Conservation (phyloP, 139 green algal genomes). For the Dunaliella sp. region DNA sequence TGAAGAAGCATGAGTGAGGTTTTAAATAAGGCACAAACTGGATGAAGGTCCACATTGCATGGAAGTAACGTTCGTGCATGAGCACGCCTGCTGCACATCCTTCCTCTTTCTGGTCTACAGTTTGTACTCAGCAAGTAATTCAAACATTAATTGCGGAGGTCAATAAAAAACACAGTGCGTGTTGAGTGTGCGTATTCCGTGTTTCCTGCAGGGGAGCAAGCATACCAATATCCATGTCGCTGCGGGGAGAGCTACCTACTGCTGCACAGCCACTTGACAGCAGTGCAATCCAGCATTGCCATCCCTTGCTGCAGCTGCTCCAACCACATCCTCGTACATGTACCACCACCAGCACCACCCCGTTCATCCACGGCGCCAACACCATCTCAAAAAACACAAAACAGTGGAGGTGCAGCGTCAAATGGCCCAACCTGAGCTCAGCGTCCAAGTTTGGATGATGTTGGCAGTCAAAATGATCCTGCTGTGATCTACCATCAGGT, state of each 20-base stretch:
- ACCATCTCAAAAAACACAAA: background rate
- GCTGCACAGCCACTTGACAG: background rate
- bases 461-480: too few species aligned
- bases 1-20: too few species aligned
- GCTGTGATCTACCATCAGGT: too few species aligned
- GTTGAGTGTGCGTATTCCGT: too few species aligned
- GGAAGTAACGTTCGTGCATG: background rate
- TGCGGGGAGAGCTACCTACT: conserved; percentile 11
- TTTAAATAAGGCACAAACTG: too few species aligned
- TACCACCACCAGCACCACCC: background rate
- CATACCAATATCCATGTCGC: conserved; percentile 6
- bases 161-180: too few species aligned
- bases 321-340: conserved; percentile 21
- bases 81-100: background rate
- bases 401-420: background rate
- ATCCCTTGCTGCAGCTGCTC: conserved; percentile 22
- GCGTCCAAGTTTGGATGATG: background rate
- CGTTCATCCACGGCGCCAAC: background rate
- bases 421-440: background rate
- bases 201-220: conserved; percentile 6
- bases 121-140: background rate
- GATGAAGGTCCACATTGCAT: background rate
- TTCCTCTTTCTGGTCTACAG: background rate
- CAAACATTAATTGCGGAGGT: too few species aligned
- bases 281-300: background rate